Evolutionary conservation across 805 yeast species (phyloP).

Genomic region (Tetrapisispora pingtungensis): DNA sequence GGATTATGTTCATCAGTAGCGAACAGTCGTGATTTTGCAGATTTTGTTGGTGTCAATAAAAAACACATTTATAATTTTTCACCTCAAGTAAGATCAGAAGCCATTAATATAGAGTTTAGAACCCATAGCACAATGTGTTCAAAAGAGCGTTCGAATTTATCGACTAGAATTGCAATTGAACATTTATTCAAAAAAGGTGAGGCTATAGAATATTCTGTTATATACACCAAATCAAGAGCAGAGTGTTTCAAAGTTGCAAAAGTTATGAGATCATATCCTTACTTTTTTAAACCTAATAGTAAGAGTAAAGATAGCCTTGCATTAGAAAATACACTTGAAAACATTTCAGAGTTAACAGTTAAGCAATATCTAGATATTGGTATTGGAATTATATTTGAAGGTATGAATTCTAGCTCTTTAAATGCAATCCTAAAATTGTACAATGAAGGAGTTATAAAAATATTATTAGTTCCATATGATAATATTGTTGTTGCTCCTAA

Average conservation of each 20-base stretch:
- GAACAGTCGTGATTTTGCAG: slow-evolving; percentile 67
- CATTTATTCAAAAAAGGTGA: background rate
- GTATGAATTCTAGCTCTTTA: slow-evolving; percentile 48
- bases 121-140: slow-evolving; percentile 34
- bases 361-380: slow-evolving; percentile 32
- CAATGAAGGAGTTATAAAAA: slow-evolving; percentile 38
- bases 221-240: slow-evolving; percentile 36
- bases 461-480: slow-evolving; percentile 55
- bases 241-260: slow-evolving; percentile 41
- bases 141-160: slow-evolving; percentile 34
- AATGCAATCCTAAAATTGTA: slow-evolving; percentile 45
- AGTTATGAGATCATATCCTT: background rate
- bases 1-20: slow-evolving; percentile 62
- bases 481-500: slow-evolving; percentile 40
- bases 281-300: background rate
- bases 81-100: slow-evolving; percentile 46
- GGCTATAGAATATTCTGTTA: slow-evolving; percentile 30
- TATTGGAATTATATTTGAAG: slow-evolving; percentile 50
- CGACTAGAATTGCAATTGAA: slow-evolving; percentile 41
- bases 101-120: slow-evolving; percentile 50
- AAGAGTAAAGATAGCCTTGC: background rate
- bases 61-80: slow-evolving; percentile 57
- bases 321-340: background rate
- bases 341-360: background rate
- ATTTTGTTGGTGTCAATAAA: slow-evolving; percentile 73